Conservation (phyloP, 2,329 filamentous ascomycete species). For the Penicillium sp. region DNA sequence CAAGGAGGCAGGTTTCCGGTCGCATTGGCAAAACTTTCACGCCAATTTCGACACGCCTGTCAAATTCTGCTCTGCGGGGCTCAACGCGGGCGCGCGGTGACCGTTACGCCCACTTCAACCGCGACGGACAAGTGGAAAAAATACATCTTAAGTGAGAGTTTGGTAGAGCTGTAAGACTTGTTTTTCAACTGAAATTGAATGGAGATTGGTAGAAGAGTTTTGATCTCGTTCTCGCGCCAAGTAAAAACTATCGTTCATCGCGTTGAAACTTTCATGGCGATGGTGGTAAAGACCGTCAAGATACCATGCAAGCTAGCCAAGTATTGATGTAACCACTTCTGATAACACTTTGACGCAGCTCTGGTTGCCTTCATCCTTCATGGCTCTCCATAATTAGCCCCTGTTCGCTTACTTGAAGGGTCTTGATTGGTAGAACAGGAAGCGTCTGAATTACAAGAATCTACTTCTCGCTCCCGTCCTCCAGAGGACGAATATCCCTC, state of each 20-base stretch:
- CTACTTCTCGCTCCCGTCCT: neutral
- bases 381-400: neutral
- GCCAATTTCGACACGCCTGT: neutral
- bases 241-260: neutral
- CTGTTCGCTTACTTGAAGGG: neutral
- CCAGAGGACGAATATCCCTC: neutral
- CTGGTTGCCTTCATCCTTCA: neutral
- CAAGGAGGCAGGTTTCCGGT: neutral
- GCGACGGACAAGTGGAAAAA: neutral
- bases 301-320: constrained; percentile 4
- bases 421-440: neutral
- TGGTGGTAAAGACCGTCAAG: constrained; percentile 5
- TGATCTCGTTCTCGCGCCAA: neutral
- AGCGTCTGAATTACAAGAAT: neutral
- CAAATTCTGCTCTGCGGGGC: constrained; percentile 9
- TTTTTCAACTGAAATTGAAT: neutral
- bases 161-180: neutral
- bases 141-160: too few relatives aligned
- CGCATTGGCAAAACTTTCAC: neutral
- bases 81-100: constrained; percentile 1
- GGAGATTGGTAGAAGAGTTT: neutral
- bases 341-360: neutral
- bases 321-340: neutral
- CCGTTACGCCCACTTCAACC: constrained; percentile 1
- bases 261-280: constrained; percentile 1